phyloP scores from a whole-genome alignment of 108 stramenopile genomes.

The Fragilariopsis cylindrus region DNA sequence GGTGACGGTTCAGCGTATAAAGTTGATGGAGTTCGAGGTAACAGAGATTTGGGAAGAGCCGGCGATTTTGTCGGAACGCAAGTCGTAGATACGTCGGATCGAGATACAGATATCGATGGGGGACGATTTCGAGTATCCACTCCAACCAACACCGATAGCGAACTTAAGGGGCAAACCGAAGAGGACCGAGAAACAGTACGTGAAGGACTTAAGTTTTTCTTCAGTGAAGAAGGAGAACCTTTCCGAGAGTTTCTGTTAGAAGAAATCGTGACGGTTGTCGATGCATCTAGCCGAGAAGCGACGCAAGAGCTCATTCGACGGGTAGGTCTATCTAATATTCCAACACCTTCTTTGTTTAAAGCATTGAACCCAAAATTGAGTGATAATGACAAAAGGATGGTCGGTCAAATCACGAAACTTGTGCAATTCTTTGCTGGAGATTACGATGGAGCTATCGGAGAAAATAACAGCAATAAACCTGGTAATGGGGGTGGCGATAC shows the following conservation, averaged over 20 bases:
- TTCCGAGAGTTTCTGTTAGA: constrained; percentile 92
- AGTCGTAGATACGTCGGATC: constrained; percentile 55
- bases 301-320: constrained; percentile 52
- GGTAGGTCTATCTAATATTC: constrained; percentile 59
- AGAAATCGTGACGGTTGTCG: constrained; percentile 83
- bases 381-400: constrained; percentile 60
- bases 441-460: constrained; percentile 55
- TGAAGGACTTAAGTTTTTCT: constrained; percentile 91
- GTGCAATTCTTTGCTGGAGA: constrained; percentile 75
- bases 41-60: constrained; percentile 64
- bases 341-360: constrained; percentile 69
- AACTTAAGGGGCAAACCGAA: constrained; percentile 26
- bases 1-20: constrained; percentile 86
- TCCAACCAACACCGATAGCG: constrained; percentile 11
- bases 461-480: neutral
- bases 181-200: constrained; percentile 73
- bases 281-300: constrained; percentile 75
- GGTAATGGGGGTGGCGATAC: constrained; percentile 22
- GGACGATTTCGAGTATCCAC: constrained; percentile 50
- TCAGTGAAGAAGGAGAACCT: constrained; percentile 85
- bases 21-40: constrained; percentile 79
- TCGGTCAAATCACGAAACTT: constrained; percentile 79
- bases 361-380: constrained; percentile 70
- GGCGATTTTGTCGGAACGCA: constrained; percentile 78
- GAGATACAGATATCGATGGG: constrained; percentile 52